phyloP scores from a whole-genome alignment of 1,284 basidiomycete species.

The Sanghuangporus baumii region DNA sequence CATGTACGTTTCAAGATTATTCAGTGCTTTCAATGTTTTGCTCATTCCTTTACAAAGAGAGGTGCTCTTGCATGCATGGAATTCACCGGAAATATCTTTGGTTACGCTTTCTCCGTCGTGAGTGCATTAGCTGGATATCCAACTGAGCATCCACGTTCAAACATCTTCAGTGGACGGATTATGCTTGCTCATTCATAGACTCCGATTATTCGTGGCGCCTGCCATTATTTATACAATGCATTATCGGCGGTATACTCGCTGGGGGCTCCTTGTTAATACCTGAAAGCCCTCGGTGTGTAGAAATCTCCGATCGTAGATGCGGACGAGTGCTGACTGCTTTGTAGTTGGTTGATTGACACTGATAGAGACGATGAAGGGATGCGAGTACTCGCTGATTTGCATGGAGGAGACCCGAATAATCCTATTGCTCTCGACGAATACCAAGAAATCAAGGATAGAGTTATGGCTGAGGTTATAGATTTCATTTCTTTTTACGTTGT shows the following conservation, averaged over 20 bases:
- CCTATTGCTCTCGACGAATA: slow-evolving; percentile 78
- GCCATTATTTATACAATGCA: slow-evolving; percentile 81
- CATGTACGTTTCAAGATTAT: slow-evolving; percentile 51
- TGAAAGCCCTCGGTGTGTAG: slow-evolving; percentile 78
- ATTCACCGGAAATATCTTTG: slow-evolving; percentile 91
- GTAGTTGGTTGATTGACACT: slow-evolving; percentile 87
- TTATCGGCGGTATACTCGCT: slow-evolving; percentile 84
- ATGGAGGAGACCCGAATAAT: slow-evolving; percentile 79
- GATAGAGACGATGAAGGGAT: slow-evolving; percentile 85
- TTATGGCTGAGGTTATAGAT: slow-evolving; percentile 66
- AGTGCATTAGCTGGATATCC: slow-evolving; percentile 28
- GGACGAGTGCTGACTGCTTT: neutral
- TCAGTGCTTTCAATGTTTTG: slow-evolving; percentile 9
- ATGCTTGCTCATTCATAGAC: slow-evolving; percentile 85
- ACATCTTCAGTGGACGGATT: slow-evolving; percentile 80
- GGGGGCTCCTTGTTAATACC: slow-evolving; percentile 84
- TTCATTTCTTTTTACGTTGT: neutral
- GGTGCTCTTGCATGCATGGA: slow-evolving; percentile 94
- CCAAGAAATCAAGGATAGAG: slow-evolving; percentile 88
- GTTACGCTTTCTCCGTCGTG: slow-evolving; percentile 93
- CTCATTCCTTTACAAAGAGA: slow-evolving; percentile 44
- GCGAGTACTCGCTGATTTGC: slow-evolving; percentile 85
- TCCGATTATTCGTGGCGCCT: slow-evolving; percentile 81
- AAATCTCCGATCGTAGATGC: neutral
- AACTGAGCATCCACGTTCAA: neutral